These are phyloP conservation scores for Inga laurina DNA, from an alignment of 306 rosid species.

Conservation along the genomic window DNA sequence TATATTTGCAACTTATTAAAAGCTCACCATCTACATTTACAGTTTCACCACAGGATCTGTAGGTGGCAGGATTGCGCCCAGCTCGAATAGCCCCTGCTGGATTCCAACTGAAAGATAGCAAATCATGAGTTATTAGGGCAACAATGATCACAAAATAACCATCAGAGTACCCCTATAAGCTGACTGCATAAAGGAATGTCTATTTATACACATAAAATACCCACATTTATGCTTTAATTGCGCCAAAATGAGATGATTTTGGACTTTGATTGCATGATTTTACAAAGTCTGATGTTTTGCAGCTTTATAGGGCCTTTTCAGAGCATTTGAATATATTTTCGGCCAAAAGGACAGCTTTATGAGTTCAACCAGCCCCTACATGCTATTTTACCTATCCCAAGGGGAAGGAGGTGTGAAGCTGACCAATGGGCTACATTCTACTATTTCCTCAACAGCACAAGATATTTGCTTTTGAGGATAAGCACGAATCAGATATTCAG, in stretches of 20 bases:
- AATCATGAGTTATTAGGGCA: slow-evolving; percentile 33
- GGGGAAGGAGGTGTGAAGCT: no score
- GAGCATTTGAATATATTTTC: not conserved
- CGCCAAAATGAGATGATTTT: not conserved
- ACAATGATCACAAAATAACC: not conserved
- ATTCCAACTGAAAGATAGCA: slow-evolving; percentile 74
- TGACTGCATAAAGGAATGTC: not conserved
- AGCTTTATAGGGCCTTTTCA: not conserved
- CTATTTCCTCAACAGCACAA: no score
- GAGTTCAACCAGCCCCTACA: no score
- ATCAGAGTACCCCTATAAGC: slow-evolving; percentile 1
- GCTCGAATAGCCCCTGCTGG: slow-evolving; percentile 93
- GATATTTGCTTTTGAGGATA: no score
- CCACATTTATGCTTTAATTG: not conserved
- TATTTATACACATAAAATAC: not conserved
- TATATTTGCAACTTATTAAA: slow-evolving; percentile 5
- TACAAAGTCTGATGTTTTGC: not conserved
- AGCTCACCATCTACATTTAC: slow-evolving; percentile 77
- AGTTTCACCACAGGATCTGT: slow-evolving; percentile 65
- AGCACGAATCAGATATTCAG: no score
- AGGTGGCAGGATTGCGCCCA: slow-evolving; percentile 89
- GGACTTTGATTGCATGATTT: not conserved
- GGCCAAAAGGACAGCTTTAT: not conserved
- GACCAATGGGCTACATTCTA: no score
- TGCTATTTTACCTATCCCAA: no score